Evolutionary conservation across 768 basidiomycete species (phyloP).

Genomic region (Coprinellus aureogranulatus): DNA sequence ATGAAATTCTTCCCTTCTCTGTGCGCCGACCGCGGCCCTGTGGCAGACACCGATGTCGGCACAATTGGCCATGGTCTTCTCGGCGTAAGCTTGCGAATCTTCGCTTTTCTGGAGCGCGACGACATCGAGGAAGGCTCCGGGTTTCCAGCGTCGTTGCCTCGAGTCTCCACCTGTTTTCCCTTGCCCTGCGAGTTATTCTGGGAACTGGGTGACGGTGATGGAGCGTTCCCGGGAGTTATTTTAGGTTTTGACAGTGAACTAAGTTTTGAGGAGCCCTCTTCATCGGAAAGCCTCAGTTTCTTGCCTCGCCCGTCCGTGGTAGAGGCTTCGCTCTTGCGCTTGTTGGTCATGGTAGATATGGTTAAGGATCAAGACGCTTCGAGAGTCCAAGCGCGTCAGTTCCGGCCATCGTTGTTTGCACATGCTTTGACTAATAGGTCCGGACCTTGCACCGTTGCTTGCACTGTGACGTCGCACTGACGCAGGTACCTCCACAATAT

Average conservation of each 20-base stretch:
- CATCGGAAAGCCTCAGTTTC: conserved; percentile 3
- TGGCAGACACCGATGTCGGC: conserved; percentile 69
- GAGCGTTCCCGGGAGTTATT: background rate
- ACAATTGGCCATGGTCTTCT: conserved; percentile 77
- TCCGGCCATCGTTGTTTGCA: background rate
- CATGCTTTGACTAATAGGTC: background rate
- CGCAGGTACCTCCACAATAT: no score
- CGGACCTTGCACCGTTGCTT: background rate
- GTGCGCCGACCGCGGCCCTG: conserved; percentile 77
- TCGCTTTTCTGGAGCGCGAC: conserved; percentile 8
- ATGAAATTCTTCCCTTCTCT: conserved; percentile 80
- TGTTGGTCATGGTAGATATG: conserved; percentile 2
- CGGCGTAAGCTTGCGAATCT: conserved; percentile 67
- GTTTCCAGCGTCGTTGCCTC: background rate
- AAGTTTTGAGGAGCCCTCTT: background rate
- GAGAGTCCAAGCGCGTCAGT: background rate
- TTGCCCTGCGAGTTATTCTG: background rate
- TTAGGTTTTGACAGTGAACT: background rate
- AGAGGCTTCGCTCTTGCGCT: conserved; percentile 5
- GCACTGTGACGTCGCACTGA: no score
- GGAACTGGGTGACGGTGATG: background rate
- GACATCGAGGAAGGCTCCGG: background rate
- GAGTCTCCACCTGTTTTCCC: background rate
- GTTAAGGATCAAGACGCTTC: background rate
- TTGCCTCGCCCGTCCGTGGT: background rate